A percentile compares a stretch with the other conserved stretches of the same genome.
These are phyloP conservation scores for Bolboschoenoplectus hybrid DNA, from an alignment of 202 grass and related monocot genomes.

Conservation along the genomic window DNA sequence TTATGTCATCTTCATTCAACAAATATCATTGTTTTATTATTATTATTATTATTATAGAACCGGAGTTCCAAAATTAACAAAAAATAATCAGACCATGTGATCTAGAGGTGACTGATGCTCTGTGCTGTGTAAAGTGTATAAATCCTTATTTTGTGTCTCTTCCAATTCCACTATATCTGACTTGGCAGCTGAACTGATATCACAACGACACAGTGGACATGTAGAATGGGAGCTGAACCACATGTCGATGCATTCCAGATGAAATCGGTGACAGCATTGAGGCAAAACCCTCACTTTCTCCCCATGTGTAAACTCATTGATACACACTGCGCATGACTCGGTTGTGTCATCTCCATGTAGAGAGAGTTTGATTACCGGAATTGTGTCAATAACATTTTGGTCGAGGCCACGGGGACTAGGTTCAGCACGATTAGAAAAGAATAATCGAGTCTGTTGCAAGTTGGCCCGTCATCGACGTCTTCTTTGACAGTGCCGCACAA, in stretches of 20 bases:
- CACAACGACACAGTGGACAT: slow-evolving; percentile 70
- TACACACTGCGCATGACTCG: neutral
- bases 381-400: neutral
- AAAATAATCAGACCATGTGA: neutral
- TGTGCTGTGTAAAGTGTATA: neutral
- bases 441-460: neutral
- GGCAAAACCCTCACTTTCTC: slow-evolving; percentile 53
- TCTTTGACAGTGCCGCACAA: neutral
- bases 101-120: neutral
- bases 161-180: neutral
- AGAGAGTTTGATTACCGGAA: neutral
- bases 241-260: slow-evolving; percentile 65
- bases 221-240: slow-evolving; percentile 66
- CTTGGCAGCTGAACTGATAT: slow-evolving; percentile 23
- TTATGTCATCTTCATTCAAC: too few species aligned
- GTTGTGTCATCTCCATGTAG: neutral
- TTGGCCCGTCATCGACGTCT: neutral
- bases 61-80: too few species aligned
- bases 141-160: neutral
- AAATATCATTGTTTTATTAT: too few species aligned
- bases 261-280: slow-evolving; percentile 67
- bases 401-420: neutral
- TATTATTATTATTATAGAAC: too few species aligned
- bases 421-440: neutral
- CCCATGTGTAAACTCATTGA: slow-evolving; percentile 53